Evolutionary conservation across 345 rosid genomes (phyloP), one percentile per base, ranked within the genome.

Genomic region (Noccaea bulbosa): DNA sequence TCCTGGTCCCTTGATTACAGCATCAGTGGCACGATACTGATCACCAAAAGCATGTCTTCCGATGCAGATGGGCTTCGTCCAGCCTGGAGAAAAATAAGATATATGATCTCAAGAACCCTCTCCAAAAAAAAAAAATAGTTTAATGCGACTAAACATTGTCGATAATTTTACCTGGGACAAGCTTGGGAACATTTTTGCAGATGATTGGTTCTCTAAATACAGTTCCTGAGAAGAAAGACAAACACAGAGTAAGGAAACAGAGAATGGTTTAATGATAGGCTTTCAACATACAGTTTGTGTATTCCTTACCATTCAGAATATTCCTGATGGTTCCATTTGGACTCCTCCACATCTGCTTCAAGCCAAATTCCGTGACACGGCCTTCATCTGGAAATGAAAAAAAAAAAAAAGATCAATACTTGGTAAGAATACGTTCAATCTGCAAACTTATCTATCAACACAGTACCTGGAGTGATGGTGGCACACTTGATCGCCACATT

Each of bases 1-100:
- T 67, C 99, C 99, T 50, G 96, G 67, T 78, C 98, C 98, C 83
- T 84, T 84, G 72, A 94, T 88, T 16, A 91, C 98, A 40, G 89
- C 11, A 77, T 94, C 99, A 77, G 98, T 91, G 27, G 99, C 99
- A 69, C 89, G 83, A 62, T 91, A 91, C 76, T 94, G 98, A 82
- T 94, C 99, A 67, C 99, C 98, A 73, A 89, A 94, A 67, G 99
- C 99, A 83, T 91, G 99, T 24, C 99, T 91, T 71, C 98, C 99
- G 69, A 94, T 94, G 86, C 99, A 94, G 60, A 94, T 94, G 30
- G 98, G 96, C 78, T 88, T 94, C 12, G 95, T 85, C 99, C 99
- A 94, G 55, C 99, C 99, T 94, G 70, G 6, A n/a, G 40, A 62
- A 59, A 14, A 70, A 16, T 39, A 71, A 30, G 9, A 70, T 7